phyloP scores from a whole-genome alignment of 2,329 filamentous ascomycete species.

The Colletotrichum echinochloae region DNA sequence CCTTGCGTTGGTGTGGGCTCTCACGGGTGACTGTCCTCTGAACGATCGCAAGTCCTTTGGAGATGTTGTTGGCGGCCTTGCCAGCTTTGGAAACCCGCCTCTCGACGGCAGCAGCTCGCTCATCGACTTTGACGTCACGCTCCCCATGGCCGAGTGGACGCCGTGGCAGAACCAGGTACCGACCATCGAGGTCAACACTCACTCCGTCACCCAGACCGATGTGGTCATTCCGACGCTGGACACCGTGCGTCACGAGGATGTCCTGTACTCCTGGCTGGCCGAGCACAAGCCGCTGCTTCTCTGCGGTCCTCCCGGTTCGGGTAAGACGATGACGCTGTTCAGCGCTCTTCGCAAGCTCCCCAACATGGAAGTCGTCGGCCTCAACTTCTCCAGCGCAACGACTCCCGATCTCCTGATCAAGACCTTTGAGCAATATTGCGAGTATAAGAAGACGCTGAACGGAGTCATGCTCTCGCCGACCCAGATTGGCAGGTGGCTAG shows the following conservation, averaged over 20 bases:
- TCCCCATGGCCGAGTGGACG: constrained; percentile 90
- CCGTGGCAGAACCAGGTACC: constrained; percentile 97
- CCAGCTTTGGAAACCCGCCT: constrained; percentile 86
- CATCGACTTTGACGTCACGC: constrained; percentile 93
- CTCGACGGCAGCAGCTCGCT: constrained; percentile 84
- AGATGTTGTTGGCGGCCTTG: constrained; percentile 83
- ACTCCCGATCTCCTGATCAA: constrained; percentile 98
- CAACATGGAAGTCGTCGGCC: constrained; percentile 98
- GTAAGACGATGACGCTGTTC: constrained; percentile 99
- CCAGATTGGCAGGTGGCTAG: constrained; percentile 97
- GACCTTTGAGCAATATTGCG: constrained; percentile 99
- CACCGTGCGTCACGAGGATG: constrained; percentile 96
- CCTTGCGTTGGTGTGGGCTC: constrained; percentile 92
- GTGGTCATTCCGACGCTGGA: constrained; percentile 98
- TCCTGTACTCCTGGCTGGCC: constrained; percentile 99
- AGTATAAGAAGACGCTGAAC: constrained; percentile 98
- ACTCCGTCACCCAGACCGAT: constrained; percentile 97
- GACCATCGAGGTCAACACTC: constrained; percentile 95
- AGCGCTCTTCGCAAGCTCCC: constrained; percentile 95
- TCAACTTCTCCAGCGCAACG: constrained; percentile 99
- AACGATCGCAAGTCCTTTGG: constrained; percentile 89
- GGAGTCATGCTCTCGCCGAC: constrained; percentile 95
- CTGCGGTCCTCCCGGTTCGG: constrained; percentile 96
- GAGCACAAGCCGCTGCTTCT: constrained; percentile 97
- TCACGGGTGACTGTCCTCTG: constrained; percentile 94